Evolutionary conservation across 495 filamentous ascomycete genomes (phyloP).

Genomic region (Aspergillus wentii): DNA sequence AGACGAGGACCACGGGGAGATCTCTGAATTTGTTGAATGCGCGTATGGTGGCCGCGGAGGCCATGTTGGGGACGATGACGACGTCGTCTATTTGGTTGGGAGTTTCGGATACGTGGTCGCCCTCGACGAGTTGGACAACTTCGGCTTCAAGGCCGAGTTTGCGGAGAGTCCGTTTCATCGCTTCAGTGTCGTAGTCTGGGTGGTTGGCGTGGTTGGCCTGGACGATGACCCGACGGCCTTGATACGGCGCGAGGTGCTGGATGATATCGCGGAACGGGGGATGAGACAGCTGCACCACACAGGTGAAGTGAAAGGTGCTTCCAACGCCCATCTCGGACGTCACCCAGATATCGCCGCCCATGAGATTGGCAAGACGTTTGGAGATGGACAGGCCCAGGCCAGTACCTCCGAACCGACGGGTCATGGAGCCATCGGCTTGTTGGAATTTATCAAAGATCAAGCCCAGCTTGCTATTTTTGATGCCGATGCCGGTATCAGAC

Average conservation of each 20-base stretch:
- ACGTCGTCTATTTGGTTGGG: conserved; percentile 59
- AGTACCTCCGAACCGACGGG: conserved; percentile 72
- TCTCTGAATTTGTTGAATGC: conserved; percentile 79
- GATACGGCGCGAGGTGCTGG: conserved; percentile 74
- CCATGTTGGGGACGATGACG: conserved; percentile 83
- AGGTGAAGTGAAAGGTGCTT: conserved; percentile 86
- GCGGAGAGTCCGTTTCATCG: conserved; percentile 74
- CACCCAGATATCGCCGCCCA: conserved; percentile 86
- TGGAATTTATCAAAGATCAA: conserved; percentile 78
- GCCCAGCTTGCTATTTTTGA: conserved; percentile 65
- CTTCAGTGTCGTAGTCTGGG: conserved; percentile 68
- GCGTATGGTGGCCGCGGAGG: conserved; percentile 73
- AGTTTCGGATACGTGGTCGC: conserved; percentile 46
- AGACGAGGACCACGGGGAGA: conserved; percentile 82
- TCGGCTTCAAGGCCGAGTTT: conserved; percentile 68
- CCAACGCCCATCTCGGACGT: conserved; percentile 77
- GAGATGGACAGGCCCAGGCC: conserved; percentile 74
- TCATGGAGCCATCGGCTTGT: conserved; percentile 74
- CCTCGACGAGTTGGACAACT: conserved; percentile 54
- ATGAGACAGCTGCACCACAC: conserved; percentile 17
- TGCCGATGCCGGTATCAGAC: conserved; percentile 78
- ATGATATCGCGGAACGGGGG: conserved; percentile 32
- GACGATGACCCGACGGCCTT: conserved; percentile 80
- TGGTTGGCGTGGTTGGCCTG: conserved; percentile 73
- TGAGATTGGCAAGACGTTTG: conserved; percentile 69